These are phyloP conservation scores for Epichloe scottii DNA, from an alignment of 2,329 filamentous ascomycete species.

Conservation along the genomic window DNA sequence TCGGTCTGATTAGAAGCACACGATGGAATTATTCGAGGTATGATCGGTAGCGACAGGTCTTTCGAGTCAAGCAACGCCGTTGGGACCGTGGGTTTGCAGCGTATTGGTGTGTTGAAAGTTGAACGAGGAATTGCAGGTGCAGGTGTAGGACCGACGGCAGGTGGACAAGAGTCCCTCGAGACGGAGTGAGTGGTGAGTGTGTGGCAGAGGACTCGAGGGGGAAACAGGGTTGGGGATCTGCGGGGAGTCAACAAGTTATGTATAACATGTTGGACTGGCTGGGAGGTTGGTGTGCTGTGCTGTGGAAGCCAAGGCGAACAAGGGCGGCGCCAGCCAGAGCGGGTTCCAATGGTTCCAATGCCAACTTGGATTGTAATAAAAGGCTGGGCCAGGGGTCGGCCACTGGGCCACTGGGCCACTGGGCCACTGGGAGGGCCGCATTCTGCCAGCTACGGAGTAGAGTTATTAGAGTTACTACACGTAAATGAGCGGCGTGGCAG, in stretches of 20 bases:
- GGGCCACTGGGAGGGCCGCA: neutral
- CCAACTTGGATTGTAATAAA: neutral
- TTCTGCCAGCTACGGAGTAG: neutral
- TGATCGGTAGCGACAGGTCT: neutral
- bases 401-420: no score
- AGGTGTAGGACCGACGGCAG: neutral
- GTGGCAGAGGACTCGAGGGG: neutral
- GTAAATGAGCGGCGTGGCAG: no score
- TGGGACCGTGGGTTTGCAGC: neutral
- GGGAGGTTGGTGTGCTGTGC: no score
- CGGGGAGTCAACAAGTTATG: neutral
- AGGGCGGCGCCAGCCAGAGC: neutral
- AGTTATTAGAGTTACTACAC: no score
- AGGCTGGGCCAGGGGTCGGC: conserved; percentile 1
- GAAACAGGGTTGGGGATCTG: neutral
- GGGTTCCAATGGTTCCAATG: neutral
- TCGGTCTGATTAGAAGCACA: neutral
- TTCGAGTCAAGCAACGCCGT: neutral
- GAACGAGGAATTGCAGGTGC: neutral
- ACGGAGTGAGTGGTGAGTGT: neutral
- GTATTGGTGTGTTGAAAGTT: neutral
- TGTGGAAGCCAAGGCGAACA: no score
- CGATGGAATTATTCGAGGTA: neutral
- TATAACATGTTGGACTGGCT: no score
- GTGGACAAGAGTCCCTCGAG: neutral